phyloP scores from a whole-genome alignment of 2,329 filamentous ascomycete genomes.

The Lasiodiplodia gonubiensis region DNA sequence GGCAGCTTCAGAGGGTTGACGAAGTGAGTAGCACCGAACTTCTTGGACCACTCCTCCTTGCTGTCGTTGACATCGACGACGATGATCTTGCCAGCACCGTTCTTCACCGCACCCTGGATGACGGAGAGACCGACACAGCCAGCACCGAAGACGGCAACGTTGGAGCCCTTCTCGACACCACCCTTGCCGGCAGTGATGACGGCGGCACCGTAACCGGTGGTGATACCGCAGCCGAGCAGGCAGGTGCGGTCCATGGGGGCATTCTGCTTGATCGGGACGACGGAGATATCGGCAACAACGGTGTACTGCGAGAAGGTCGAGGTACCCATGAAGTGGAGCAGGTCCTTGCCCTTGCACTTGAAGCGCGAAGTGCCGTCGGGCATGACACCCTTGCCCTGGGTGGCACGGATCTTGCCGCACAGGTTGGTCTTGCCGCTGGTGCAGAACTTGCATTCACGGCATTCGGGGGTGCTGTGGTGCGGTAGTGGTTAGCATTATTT shows the following conservation, averaged over 20 bases:
- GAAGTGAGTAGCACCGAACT: constrained; percentile 97
- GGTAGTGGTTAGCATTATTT: constrained; percentile 2
- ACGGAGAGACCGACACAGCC: constrained; percentile 96
- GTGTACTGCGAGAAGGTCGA: constrained; percentile 99
- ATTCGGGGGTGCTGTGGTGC: constrained; percentile 83
- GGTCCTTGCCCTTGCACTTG: constrained; percentile 90
- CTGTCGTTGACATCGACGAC: constrained; percentile 80
- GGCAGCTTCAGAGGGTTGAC: constrained; percentile 79
- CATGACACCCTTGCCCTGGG: constrained; percentile 95
- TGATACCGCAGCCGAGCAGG: constrained; percentile 96
- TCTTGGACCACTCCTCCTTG: constrained; percentile 90
- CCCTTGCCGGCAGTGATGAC: constrained; percentile 79
- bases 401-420: constrained; percentile 97
- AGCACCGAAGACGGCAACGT: constrained; percentile 90
- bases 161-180: constrained; percentile 82
- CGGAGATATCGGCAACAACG: constrained; percentile 97
- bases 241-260: constrained; percentile 96
- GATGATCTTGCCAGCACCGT: constrained; percentile 79
- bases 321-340: constrained; percentile 99
- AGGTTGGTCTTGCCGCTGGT: constrained; percentile 99
- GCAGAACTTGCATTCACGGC: constrained; percentile 99
- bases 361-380: constrained; percentile 95
- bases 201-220: constrained; percentile 95
- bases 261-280: constrained; percentile 87
- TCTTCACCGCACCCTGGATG: constrained; percentile 88